Conservation (phyloP, 2,329 filamentous ascomycete genomes). For the Magnaporthales sp. region DNA sequence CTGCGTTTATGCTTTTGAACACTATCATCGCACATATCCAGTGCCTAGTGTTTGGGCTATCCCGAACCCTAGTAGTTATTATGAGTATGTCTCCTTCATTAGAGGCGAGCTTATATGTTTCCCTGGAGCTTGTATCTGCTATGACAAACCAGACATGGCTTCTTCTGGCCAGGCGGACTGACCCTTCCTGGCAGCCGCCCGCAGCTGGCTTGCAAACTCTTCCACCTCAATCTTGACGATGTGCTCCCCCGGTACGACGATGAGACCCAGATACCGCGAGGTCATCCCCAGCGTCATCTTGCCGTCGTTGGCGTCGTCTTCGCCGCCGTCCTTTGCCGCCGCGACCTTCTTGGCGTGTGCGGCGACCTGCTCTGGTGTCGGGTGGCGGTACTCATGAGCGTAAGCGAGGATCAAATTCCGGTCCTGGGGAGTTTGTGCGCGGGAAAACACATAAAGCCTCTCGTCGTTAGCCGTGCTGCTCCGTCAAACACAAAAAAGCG, state of each 20-base stretch:
- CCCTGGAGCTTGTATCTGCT: background rate
- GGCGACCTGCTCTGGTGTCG: slow-evolving; percentile 40
- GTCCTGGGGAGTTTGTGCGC: slow-evolving; percentile 49
- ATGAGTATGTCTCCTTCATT: background rate
- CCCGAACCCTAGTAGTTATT: background rate
- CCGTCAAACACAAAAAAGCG: background rate
- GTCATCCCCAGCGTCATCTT: slow-evolving; percentile 62
- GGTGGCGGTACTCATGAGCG: slow-evolving; percentile 83
- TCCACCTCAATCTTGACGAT: slow-evolving; percentile 86
- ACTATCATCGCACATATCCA: background rate
- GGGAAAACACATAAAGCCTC: background rate
- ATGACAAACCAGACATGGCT: background rate
- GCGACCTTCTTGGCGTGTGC: slow-evolving; percentile 25
- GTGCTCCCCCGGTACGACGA: slow-evolving; percentile 81
- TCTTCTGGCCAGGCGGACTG: background rate
- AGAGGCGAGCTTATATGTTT: background rate
- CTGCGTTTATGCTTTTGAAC: background rate
- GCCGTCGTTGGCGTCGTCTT: slow-evolving; percentile 19
- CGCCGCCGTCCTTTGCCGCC: slow-evolving; percentile 25
- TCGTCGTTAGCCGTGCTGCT: background rate
- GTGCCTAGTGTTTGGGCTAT: background rate
- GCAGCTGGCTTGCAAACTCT: slow-evolving; percentile 54
- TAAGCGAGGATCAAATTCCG: slow-evolving; percentile 79
- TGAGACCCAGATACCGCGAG: slow-evolving; percentile 77
- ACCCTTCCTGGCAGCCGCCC: slow-evolving; percentile 5